phyloP scores from a whole-genome alignment of 176 grass and related monocot genomes.

The Triticum urartu region DNA sequence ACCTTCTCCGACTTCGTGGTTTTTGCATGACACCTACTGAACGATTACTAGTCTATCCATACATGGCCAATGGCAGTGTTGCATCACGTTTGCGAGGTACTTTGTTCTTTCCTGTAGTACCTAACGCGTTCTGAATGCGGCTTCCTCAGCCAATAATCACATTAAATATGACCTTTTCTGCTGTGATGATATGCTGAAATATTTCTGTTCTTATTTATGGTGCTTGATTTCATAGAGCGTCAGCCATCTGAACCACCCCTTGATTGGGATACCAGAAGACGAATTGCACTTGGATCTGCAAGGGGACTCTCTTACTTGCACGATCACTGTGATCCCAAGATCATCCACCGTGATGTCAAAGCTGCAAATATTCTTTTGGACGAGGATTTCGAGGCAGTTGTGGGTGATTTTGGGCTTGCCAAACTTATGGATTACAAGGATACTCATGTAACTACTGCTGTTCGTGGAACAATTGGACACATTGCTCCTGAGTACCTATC shows the following conservation, averaged over 20 bases:
- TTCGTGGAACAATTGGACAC: slow-evolving; percentile 58
- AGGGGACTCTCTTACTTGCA: slow-evolving; percentile 71
- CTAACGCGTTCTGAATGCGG: background rate
- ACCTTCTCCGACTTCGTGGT: slow-evolving; percentile 66
- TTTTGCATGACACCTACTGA: slow-evolving; percentile 78
- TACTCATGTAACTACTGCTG: slow-evolving; percentile 59
- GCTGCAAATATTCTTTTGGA: slow-evolving; percentile 65
- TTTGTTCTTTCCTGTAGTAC: background rate
- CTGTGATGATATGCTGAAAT: slow-evolving; percentile 15
- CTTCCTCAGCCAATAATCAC: background rate
- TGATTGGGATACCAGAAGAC: slow-evolving; percentile 48
- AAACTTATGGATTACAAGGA: slow-evolving; percentile 68
- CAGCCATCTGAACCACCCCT: slow-evolving; percentile 45
- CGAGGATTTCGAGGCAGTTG: slow-evolving; percentile 57
- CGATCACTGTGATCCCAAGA: slow-evolving; percentile 60
- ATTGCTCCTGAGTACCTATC: slow-evolving; percentile 59
- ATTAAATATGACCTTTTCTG: slow-evolving; percentile 15
- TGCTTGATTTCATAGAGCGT: slow-evolving; percentile 47
- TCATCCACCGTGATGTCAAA: slow-evolving; percentile 71
- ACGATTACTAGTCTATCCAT: slow-evolving; percentile 70
- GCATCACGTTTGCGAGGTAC: slow-evolving; percentile 76
- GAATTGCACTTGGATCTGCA: slow-evolving; percentile 56
- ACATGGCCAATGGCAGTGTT: slow-evolving; percentile 79
- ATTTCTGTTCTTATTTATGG: slow-evolving; percentile 21
- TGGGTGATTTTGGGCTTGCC: slow-evolving; percentile 66